phyloP scores from a whole-genome alignment of 257 asterid genomes.

The Solanum virginianum region DNA sequence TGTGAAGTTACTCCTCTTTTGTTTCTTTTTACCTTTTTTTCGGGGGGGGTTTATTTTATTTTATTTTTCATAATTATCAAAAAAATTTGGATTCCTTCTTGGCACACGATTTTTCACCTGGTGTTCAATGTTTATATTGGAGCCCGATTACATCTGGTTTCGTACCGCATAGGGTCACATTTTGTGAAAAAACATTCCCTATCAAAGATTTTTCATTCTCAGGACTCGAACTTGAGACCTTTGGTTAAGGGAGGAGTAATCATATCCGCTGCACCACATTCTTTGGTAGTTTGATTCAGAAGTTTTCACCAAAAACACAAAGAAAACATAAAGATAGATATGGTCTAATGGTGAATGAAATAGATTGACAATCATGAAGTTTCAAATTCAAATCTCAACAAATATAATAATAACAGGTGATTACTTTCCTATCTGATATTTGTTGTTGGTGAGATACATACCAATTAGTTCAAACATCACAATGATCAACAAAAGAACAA shows the following conservation, averaged over 20 bases:
- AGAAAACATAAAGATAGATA: not conserved
- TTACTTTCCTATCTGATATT: not conserved
- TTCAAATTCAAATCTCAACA: not conserved
- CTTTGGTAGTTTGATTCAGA: not conserved
- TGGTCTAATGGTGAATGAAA: not conserved
- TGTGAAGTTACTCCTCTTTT: not conserved
- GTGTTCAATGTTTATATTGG: too few species aligned
- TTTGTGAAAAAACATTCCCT: too few species aligned
- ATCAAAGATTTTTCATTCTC: too few species aligned
- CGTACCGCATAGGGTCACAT: too few species aligned
- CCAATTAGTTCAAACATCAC: not conserved
- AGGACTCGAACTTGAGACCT: too few species aligned
- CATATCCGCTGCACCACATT: too few species aligned
- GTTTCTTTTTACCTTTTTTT: not conserved
- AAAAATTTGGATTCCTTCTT: not conserved
- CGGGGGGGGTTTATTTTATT: not conserved
- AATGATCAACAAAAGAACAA: not conserved
- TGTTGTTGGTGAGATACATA: too few species aligned
- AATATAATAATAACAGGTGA: not conserved
- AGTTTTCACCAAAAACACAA: not conserved
- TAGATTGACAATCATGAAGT: not conserved
- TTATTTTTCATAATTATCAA: not conserved
- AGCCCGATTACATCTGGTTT: too few species aligned
- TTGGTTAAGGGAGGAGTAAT: too few species aligned
- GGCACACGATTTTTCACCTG: not conserved